Conservation (phyloP, 768 basidiomycete species). For the Podaxis sp. region DNA sequence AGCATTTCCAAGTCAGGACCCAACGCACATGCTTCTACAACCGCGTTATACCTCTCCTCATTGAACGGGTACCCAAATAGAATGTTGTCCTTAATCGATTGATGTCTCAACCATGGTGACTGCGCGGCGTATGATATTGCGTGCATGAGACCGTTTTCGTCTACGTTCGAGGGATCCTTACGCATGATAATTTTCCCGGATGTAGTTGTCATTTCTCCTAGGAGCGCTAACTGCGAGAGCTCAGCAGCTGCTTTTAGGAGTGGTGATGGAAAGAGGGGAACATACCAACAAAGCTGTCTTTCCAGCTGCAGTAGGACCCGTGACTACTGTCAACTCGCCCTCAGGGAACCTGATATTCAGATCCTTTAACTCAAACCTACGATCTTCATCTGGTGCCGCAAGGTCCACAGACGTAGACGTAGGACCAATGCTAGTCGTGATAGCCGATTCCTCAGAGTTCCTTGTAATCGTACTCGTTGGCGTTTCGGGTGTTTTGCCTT, state of each 20-base stretch:
- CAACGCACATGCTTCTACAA: slow-evolving; percentile 83
- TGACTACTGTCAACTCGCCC: slow-evolving; percentile 67
- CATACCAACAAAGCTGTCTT: slow-evolving; percentile 77
- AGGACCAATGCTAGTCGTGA: slow-evolving; percentile 2
- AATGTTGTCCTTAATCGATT: slow-evolving; percentile 80
- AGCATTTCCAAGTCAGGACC: slow-evolving; percentile 77
- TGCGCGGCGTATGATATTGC: slow-evolving; percentile 74
- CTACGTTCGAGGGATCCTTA: slow-evolving; percentile 59
- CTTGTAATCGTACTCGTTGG: background rate
- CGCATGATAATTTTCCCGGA: slow-evolving; percentile 57
- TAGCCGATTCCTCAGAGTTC: background rate
- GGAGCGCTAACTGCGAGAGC: slow-evolving; percentile 56
- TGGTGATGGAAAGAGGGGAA: background rate
- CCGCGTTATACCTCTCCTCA: slow-evolving; percentile 69
- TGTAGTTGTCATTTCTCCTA: slow-evolving; percentile 68
- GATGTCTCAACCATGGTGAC: slow-evolving; percentile 67
- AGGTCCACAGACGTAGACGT: slow-evolving; percentile 21
- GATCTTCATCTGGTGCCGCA: slow-evolving; percentile 33
- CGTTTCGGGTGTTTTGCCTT: slow-evolving; percentile 15
- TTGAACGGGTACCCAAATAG: slow-evolving; percentile 74
- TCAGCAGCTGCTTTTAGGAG: background rate
- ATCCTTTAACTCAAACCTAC: slow-evolving; percentile 66
- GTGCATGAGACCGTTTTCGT: slow-evolving; percentile 61
- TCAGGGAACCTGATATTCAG: slow-evolving; percentile 71
- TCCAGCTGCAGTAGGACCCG: slow-evolving; percentile 79